Base-by-base conservation (phyloP, 805 yeast genomes). In the Hanseniaspora singularis region DNA sequence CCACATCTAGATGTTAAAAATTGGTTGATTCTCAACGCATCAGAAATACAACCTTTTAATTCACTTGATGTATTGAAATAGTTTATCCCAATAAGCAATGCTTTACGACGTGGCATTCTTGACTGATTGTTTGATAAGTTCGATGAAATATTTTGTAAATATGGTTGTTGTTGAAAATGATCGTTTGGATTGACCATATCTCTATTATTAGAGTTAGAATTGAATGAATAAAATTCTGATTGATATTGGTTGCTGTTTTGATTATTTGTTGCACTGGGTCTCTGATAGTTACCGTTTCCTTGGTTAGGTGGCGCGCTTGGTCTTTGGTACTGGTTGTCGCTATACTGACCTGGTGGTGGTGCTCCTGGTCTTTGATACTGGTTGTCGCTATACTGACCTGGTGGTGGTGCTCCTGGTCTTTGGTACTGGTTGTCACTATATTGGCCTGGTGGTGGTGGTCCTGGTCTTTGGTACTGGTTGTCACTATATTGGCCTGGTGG, bases 11-110 rank as follows among this genome's bases (percentile, higher is more conserved):
- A 46, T 18, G 66, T 57, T 49, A 76, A 64, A 51, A 70, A 71
- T 27, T 59, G 54, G 54, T 61, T 65, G 68, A 74, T 72, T 62
- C 73, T 74, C 42, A 69, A 62, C 15, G 71, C 85, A 61, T 84
- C 95, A 57, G 85, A 85, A 57, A 85, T 80, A 60, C 94, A 84
- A 1, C 95, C 95, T 37, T 77, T 67, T 39, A 85, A 64, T 51
- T 69, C 73, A 56, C 75, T 79, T 40, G 59, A 61, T 3, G 79
- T 64, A 6, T 87, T 87, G 51, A 74, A 67, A 62, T 85, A 85
- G 64, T 85, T 85, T 60, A 81, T 78, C 11, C 95, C 95, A 49
- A 85, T 69, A 41, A 83, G 57, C 46, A 85, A 59, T 2, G 94
- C 95, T 51, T 77, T 72, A 28, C 69, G 68, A 12, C 94, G 94